Evolutionary conservation across 2,329 filamentous ascomycete genomes (phyloP).

Genomic region (Hypoxylon sp.): DNA sequence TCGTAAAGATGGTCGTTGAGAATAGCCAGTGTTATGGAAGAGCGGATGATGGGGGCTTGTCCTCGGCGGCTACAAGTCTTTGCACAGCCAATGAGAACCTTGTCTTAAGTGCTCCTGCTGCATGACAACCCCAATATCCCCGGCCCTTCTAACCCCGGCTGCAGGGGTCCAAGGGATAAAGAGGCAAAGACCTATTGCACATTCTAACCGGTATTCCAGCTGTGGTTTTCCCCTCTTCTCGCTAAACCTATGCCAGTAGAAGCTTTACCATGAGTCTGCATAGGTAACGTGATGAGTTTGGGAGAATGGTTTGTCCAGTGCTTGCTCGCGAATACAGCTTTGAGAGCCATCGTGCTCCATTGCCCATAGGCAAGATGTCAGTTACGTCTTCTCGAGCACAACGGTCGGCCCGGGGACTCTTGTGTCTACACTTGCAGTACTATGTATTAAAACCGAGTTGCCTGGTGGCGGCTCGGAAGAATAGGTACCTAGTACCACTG

Average conservation of each 20-base stretch:
- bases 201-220: slow-evolving; percentile 12
- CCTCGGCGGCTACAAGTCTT: slow-evolving; percentile 50
- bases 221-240: neutral
- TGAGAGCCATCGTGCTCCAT: neutral
- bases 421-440: neutral
- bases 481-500: slow-evolving; percentile 12
- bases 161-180: slow-evolving; percentile 41
- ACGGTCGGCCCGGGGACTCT: neutral
- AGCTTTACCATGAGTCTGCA: neutral
- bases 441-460: neutral
- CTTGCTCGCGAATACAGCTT: slow-evolving; percentile 1
- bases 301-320: slow-evolving; percentile 7
- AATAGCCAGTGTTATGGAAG: slow-evolving; percentile 44
- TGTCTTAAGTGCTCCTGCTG: slow-evolving; percentile 31
- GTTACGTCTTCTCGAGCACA: slow-evolving; percentile 7
- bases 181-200: slow-evolving; percentile 7
- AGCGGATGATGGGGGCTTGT: slow-evolving; percentile 49
- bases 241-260: neutral
- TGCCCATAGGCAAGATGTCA: slow-evolving; percentile 2
- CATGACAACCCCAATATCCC: slow-evolving; percentile 37
- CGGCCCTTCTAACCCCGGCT: slow-evolving; percentile 23
- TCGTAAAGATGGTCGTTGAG: slow-evolving; percentile 40
- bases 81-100: slow-evolving; percentile 47
- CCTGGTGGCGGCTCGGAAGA: slow-evolving; percentile 24
- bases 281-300: slow-evolving; percentile 7